A percentile compares a stretch with the other conserved stretches of the same genome.
phyloP scores from a whole-genome alignment of 345 rosid species.

The Linum tenue region DNA sequence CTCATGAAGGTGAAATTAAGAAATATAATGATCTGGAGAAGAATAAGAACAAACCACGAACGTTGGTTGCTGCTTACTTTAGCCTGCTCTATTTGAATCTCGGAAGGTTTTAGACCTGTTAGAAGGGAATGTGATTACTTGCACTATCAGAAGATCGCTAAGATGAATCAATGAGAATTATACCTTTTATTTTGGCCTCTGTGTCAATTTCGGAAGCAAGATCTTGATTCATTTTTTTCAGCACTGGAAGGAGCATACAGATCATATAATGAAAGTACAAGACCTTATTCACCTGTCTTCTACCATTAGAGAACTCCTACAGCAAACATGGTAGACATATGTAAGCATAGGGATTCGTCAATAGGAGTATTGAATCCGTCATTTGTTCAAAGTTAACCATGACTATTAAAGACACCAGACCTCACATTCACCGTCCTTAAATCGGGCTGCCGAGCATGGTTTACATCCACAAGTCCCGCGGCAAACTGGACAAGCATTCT shows the following conservation, averaged over 20 bases:
- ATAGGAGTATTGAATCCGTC: conserved; percentile 8
- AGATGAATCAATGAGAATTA: neutral
- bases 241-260: conserved; percentile 86
- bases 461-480: conserved; percentile 75
- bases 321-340: conserved; percentile 19
- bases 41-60: conserved; percentile 42
- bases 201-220: conserved; percentile 47
- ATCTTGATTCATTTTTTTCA: conserved; percentile 64
- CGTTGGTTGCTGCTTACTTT: conserved; percentile 35
- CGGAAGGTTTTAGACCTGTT: conserved; percentile 43
- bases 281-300: conserved; percentile 55
- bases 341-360: neutral
- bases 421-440: conserved; percentile 61
- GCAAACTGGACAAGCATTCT: conserved; percentile 76
- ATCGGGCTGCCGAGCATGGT: conserved; percentile 44
- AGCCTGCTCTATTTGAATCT: conserved; percentile 37
- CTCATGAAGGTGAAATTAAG: conserved; percentile 12
- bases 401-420: conserved; percentile 40
- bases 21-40: neutral
- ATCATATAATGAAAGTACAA: conserved; percentile 69
- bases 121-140: conserved; percentile 10
- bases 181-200: conserved; percentile 70
- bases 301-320: conserved; percentile 49
- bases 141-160: conserved; percentile 2
- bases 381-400: conserved; percentile 3